Evolutionary conservation across 2,329 filamentous ascomycete genomes (phyloP), one percentile per base, ranked within the genome.

Genomic region (Fusarium caatingaense): DNA sequence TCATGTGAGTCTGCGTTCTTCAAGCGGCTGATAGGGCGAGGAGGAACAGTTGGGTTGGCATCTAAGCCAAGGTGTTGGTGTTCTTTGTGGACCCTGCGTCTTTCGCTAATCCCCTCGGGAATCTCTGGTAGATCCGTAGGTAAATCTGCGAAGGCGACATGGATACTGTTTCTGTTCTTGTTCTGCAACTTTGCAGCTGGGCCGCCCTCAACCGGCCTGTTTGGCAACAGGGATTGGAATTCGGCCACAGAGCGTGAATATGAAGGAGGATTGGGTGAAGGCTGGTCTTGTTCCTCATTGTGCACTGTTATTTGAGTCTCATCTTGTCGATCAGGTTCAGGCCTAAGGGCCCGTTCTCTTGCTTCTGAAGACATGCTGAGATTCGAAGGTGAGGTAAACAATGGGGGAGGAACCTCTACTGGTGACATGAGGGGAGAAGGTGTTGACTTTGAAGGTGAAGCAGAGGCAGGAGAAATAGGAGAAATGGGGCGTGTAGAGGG

Each of bases 151-250:
- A 79, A 73, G 54, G 72, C 57, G 56, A 74, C 72, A 40, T 76
- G 72, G 21, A 68, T 67, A n/a, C 75, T 71, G 50, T 76, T 76
- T 73, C 79, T 83, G 58, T 54, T 66, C 48, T 72, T 73, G 76
- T 80, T 82, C 79, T 85, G 85, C 77, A 87, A 79, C 84, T 86
- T 87, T 80, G 86, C 84, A 80, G 82, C 71, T 74, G 74, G 64
- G 71, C 72, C 50, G 72, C 76, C 45, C 68, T 56, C 42, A 67
- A 70, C 60, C 48, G 66, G 53, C 56, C 60, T 64, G 49, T 44
- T 65, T 25, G 68, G 73, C 60, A 66, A 37, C 34, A 66, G 40
- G 12, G 60, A 67, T 48, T 66, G 62, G 27, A 60, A 58, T 56
- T 60, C 60, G 62, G 37, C 40, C 41, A 55, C 28, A 57, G 68